Conservation (phyloP, 495 filamentous ascomycete species). For the Talaromyces trachyspermus region DNA sequence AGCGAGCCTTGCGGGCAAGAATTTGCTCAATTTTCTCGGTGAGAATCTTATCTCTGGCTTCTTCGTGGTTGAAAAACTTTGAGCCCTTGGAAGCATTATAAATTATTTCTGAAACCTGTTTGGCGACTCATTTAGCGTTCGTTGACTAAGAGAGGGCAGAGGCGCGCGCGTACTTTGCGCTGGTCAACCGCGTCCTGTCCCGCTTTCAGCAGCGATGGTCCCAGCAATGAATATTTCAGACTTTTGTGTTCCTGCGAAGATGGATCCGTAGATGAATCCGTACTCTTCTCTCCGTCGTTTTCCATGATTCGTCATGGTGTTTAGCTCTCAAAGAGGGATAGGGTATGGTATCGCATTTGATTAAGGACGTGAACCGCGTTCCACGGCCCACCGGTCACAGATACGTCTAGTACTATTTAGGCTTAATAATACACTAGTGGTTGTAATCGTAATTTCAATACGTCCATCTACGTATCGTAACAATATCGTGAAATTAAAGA, state of each 20-base stretch:
- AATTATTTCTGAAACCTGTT: conserved; percentile 86
- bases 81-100: conserved; percentile 95
- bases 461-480: too few species aligned
- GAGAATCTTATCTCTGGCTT: conserved; percentile 69
- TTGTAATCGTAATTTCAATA: too few species aligned
- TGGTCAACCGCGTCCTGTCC: conserved; percentile 94
- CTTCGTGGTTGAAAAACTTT: conserved; percentile 93
- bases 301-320: too few species aligned
- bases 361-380: too few species aligned
- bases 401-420: too few species aligned
- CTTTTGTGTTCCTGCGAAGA: conserved; percentile 36
- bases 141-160: background rate
- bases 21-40: conserved; percentile 85
- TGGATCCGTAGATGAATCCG: too few species aligned
- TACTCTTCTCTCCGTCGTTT: conserved; percentile 6
- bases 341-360: too few species aligned
- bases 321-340: too few species aligned
- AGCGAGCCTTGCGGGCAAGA: conserved; percentile 61
- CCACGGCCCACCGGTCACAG: too few species aligned
- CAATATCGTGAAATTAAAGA: too few species aligned
- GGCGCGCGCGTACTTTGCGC: conserved; percentile 50
- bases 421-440: too few species aligned
- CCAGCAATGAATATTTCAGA: conserved; percentile 68
- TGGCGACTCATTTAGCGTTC: background rate
- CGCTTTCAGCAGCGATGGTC: conserved; percentile 88